Evolutionary conservation across 192 early-diverging fungal species (phyloP), one percentile per base, ranked within the genome.

Genomic region (Rhizoclosmatium globosum): DNA sequence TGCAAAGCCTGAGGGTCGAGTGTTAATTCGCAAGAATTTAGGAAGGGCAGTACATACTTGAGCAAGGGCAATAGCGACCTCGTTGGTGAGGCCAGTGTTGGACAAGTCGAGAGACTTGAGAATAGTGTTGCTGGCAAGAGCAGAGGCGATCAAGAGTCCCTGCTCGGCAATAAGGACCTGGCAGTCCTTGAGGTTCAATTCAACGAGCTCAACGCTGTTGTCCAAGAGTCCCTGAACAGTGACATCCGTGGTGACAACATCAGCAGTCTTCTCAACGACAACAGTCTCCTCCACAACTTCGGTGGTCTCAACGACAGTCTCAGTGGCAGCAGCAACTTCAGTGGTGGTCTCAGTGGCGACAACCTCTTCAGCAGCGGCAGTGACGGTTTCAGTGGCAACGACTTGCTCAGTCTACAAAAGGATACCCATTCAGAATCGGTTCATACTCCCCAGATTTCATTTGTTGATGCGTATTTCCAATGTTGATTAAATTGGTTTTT

Each of bases 161-260:
- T 86, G 85, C 7, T 47, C 43, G 7, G 50, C 41, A n/a, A 82
- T 62, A 64, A 86, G 82, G 31, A 87, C 67, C 2, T 59, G 56
- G 71, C 80, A 87, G 83, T 89, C 79, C 72, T 76, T 87, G 50
- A 87, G 23, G 66, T 89, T 82, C 61, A 89, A 39, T 2, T 59
- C 56, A 4, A 48, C 59, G 6, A 74, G 44, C 7, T 74, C 72
- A 3, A 2, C 11, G 41, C 45, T 43, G 72, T 74, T 74, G 72
- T 74, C 72, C 4, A 62, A 2, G 58, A 74, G 38, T 17, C 58
- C 72, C 46, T 74, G 72, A 6, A 74, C 70, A 31, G 53, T 57
- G 0, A 23, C 70, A 23, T 71, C 53, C 1, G 13, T 15, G 68
- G 15, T 2, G 41, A 65, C 64, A 21, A 15, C 17, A 65, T 23